phyloP scores from a whole-genome alignment of 371 early-diverging fungal genomes.

The Amoeboaphelidium protococcarum region DNA sequence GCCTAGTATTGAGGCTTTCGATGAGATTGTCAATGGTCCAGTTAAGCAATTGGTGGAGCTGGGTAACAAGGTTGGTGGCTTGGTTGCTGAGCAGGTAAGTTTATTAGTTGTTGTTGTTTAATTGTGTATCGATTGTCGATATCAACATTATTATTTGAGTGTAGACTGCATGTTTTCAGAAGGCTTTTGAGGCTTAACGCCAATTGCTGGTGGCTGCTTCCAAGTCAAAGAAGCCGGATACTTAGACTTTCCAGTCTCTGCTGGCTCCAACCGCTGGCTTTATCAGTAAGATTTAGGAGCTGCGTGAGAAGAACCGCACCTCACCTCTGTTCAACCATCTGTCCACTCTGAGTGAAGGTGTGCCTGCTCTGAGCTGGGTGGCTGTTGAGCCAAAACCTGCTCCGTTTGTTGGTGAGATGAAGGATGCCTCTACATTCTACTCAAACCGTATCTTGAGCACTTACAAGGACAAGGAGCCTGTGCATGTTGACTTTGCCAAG shows the following conservation, averaged over 20 bases:
- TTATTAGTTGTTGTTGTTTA: neutral
- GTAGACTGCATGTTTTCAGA: slow-evolving; percentile 19
- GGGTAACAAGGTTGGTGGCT: slow-evolving; percentile 30
- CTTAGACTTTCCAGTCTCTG: slow-evolving; percentile 23
- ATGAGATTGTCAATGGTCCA: slow-evolving; percentile 26
- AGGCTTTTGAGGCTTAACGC: slow-evolving; percentile 35
- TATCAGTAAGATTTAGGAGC: slow-evolving; percentile 26
- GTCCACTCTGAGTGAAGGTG: slow-evolving; percentile 58
- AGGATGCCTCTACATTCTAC: slow-evolving; percentile 72
- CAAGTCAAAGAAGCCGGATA: slow-evolving; percentile 44
- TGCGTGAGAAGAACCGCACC: slow-evolving; percentile 36
- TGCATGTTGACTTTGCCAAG: slow-evolving; percentile 59
- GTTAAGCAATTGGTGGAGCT: slow-evolving; percentile 24
- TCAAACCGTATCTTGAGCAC: slow-evolving; percentile 67
- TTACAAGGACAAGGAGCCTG: slow-evolving; percentile 51
- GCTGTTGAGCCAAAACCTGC: slow-evolving; percentile 61
- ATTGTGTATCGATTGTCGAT: neutral
- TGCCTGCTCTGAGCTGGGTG: slow-evolving; percentile 77
- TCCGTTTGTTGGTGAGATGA: slow-evolving; percentile 61
- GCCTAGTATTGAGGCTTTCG: slow-evolving; percentile 29
- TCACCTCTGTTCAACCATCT: slow-evolving; percentile 46
- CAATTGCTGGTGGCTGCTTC: slow-evolving; percentile 42
- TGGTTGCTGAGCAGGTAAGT: slow-evolving; percentile 39
- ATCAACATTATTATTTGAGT: slow-evolving; percentile 9
- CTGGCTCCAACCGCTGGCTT: slow-evolving; percentile 41